Evolutionary conservation across 495 filamentous ascomycete genomes (phyloP).

Genomic region (Trichoderma gamsii): DNA sequence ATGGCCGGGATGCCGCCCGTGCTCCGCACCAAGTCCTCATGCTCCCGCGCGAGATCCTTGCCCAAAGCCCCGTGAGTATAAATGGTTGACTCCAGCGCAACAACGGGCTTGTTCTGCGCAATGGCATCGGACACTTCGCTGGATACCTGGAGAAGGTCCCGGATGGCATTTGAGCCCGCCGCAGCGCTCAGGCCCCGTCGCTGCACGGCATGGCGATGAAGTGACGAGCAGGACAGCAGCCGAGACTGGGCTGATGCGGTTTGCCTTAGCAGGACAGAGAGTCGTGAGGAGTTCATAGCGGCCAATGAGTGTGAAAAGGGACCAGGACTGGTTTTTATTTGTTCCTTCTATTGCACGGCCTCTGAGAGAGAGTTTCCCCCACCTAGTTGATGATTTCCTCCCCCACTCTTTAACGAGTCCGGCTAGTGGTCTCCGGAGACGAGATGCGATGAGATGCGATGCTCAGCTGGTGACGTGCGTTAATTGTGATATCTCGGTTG

Average conservation of each 20-base stretch:
- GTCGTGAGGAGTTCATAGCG: not conserved
- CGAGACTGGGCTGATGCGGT: not conserved
- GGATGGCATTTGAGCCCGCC: constrained; percentile 27
- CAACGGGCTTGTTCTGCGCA: constrained; percentile 65
- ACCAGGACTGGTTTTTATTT: not conserved
- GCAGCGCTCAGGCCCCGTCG: constrained; percentile 15
- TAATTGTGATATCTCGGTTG: not conserved
- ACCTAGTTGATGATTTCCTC: constrained; percentile 2
- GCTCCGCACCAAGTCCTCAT: constrained; percentile 70
- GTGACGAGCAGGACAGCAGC: not conserved
- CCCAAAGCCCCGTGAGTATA: constrained; percentile 71
- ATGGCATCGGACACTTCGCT: constrained; percentile 77
- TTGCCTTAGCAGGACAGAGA: not conserved
- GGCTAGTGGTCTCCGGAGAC: not conserved
- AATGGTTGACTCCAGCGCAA: constrained; percentile 90
- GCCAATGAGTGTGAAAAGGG: not conserved
- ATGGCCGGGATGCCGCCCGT: constrained; percentile 90
- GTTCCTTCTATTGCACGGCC: not conserved
- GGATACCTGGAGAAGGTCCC: constrained; percentile 64
- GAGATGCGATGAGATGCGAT: not conserved
- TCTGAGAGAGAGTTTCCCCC: not conserved
- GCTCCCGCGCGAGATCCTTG: constrained; percentile 75
- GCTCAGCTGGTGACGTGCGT: not conserved
- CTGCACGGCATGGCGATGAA: not conserved
- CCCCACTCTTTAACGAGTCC: constrained; percentile 10